Evolutionary conservation across 306 rosid genomes (phyloP), one percentile per base, ranked within the genome.

Genomic region (Fagus sylvatica): DNA sequence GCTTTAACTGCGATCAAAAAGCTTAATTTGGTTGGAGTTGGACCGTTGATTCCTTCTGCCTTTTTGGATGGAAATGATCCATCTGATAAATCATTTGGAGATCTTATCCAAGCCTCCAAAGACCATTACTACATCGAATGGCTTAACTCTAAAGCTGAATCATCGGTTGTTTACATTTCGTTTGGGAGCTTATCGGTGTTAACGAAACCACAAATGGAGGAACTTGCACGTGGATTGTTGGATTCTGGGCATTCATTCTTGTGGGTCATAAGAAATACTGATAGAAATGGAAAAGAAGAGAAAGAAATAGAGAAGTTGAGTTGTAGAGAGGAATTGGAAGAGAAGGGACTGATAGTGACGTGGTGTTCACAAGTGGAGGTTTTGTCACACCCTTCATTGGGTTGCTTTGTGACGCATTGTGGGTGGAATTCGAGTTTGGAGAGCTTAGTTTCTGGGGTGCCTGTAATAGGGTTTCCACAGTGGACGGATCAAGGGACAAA

Each of bases 311-410:
- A 36, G 2, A 59, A 33, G 17, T 2, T 49, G 16, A 82, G 80
- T 5, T 75, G 62, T 19, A 53, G 40, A 42, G 79, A 78, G 71
- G 87, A 88, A 41, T 0, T 88, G 46, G 87, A 82, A 62, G 9
- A 46, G 43, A 28, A 15, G 32, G 93, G 97, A 34, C 79, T 83
- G 72, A 69, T 86, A 61, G 91, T 88, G 15, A 8, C 55, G 9
- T 91, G 97, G 97, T 85, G 92, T 61, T 72, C 79, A 0, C 97
- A 91, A 15, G 65, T 86, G 70, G 93, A 89, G 72, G 89, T 91
- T 9, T 42, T 91, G 22, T 82, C 91, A 0, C 89, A 84, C 67
- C 37, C 69, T 33, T 85, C 91, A 0, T n/a, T 85, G 55, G 89
- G 91, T 5, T 90, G 92, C 69, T 90, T 86, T 51, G 40, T 88